Percentiles rank a stretch among this genome's conserved stretches.
Evolutionary conservation across 257 asterid species (phyloP).

Genomic region (Capsicum chinense): DNA sequence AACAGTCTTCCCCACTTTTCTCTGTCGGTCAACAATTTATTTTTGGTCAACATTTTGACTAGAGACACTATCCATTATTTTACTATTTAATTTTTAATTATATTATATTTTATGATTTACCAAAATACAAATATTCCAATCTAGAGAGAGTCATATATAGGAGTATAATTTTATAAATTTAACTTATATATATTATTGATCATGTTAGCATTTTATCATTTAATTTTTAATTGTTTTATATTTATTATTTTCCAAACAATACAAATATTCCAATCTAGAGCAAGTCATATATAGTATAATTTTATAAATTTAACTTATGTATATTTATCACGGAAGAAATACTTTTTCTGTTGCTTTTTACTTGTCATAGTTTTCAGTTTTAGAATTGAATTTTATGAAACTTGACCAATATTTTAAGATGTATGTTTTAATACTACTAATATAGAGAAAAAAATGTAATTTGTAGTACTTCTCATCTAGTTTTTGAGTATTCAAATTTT

Average conservation of each 20-base stretch:
- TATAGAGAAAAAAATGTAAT: no score
- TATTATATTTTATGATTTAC: not conserved
- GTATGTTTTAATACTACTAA: no score
- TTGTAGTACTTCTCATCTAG: no score
- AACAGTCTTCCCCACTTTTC: slow-evolving; percentile 19
- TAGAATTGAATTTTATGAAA: no score
- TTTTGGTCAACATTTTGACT: slow-evolving; percentile 21
- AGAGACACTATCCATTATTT: slow-evolving; percentile 17
- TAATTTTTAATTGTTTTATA: not conserved
- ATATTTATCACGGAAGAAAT: not conserved
- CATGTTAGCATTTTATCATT: not conserved
- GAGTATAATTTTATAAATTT: not conserved
- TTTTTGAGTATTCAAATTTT: no score
- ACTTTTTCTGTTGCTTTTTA: no score
- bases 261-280: not conserved
- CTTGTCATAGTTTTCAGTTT: no score
- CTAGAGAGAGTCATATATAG: not conserved
- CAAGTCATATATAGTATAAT: not conserved
- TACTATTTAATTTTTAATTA: not conserved
- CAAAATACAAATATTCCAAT: not conserved
- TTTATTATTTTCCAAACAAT: not conserved
- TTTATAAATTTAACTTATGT: not conserved
- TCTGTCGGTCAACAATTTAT: slow-evolving; percentile 16
- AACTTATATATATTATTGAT: not conserved
- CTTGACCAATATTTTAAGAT: no score